Evolutionary conservation across 179 eudicot species (phyloP).

Genomic region (Heliamphora pulchella): DNA sequence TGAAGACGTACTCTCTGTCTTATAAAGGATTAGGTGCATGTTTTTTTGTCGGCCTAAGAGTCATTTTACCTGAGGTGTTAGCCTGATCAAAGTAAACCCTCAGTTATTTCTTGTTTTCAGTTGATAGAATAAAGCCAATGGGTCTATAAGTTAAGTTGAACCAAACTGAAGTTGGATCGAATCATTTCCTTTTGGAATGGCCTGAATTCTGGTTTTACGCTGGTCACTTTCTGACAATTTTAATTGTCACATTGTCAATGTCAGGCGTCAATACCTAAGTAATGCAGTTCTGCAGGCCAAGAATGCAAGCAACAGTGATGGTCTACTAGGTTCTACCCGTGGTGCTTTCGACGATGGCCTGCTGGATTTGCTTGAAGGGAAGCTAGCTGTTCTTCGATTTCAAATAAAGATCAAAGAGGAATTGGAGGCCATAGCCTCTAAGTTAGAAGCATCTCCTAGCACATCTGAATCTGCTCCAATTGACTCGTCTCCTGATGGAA

Average conservation of each 20-base stretch:
- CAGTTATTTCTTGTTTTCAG: background rate
- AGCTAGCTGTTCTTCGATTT: slow-evolving; percentile 89
- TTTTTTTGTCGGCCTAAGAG: background rate
- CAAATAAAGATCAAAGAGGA: slow-evolving; percentile 75
- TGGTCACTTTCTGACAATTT: slow-evolving; percentile 14
- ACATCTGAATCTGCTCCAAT: slow-evolving; percentile 47
- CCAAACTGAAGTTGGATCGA: background rate
- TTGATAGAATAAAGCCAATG: background rate
- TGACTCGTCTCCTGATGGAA: slow-evolving; percentile 33
- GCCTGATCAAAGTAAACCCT: background rate
- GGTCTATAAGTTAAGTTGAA: background rate
- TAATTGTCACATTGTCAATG: slow-evolving; percentile 18
- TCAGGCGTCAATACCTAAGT: slow-evolving; percentile 85
- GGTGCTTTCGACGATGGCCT: slow-evolving; percentile 69
- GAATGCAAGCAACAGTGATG: slow-evolving; percentile 54
- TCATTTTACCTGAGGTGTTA: background rate
- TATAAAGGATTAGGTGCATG: background rate
- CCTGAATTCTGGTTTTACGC: background rate
- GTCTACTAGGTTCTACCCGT: slow-evolving; percentile 36
- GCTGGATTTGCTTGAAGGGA: slow-evolving; percentile 89
- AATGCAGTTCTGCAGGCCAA: slow-evolving; percentile 95
- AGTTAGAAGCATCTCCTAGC: slow-evolving; percentile 43
- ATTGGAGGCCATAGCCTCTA: slow-evolving; percentile 56
- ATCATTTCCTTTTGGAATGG: slow-evolving; percentile 1
- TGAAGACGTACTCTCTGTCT: background rate